Evolutionary conservation across 345 rosid species (phyloP), one percentile per base, ranked within the genome.

Genomic region (Linum usitatissimum): DNA sequence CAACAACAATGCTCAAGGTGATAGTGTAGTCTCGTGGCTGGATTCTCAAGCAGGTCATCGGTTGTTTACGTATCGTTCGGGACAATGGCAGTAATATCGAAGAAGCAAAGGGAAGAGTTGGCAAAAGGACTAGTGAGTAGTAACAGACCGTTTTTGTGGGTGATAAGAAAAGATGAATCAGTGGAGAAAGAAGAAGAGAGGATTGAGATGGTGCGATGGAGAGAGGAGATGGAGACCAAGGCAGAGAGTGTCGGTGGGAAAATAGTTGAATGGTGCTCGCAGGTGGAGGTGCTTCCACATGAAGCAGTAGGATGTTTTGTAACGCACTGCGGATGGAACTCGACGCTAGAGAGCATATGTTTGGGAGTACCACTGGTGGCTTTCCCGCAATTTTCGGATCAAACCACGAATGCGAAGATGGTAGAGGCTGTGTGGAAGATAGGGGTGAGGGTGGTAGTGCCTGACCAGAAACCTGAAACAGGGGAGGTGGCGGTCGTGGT

Each of bases 41-140:
- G 51, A 66, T 34, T 39, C 73, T 9, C 70, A 63, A 21, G 69
- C 66, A 38, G 28, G 19, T 54, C 53, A 1, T 77, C 81, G 0
- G 82, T 78, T n/a, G 70, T 78, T 9, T 78, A 78, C n/a, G 67
- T 76, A 4, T 78, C 82, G 3, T 81, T 76, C 23, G 85, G 85
- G 6, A 81, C 72, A 62, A 14, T 78, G 0, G 55, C 68, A 0
- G 70, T 57, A 4, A 48, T 81, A 0, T 61, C 62, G n/a, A 53
- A 53, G 49, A 30, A 36, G 3, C 82, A 81, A 18, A 63, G 45
- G 74, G 77, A 76, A 49, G 82, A 81, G 58, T 65, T 81, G 42
- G 69, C 64, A 3, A 55, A 34, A 3, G 85, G 74, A 2, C 23
- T 81, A 15, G 8, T 65, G 0, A 18, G 19, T 2, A 67, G 36